A percentile compares a stretch with the other conserved stretches of the same genome.
Evolutionary conservation across 2,329 filamentous ascomycete genomes (phyloP).

Genomic region (Cucurbitaria berberidis): DNA sequence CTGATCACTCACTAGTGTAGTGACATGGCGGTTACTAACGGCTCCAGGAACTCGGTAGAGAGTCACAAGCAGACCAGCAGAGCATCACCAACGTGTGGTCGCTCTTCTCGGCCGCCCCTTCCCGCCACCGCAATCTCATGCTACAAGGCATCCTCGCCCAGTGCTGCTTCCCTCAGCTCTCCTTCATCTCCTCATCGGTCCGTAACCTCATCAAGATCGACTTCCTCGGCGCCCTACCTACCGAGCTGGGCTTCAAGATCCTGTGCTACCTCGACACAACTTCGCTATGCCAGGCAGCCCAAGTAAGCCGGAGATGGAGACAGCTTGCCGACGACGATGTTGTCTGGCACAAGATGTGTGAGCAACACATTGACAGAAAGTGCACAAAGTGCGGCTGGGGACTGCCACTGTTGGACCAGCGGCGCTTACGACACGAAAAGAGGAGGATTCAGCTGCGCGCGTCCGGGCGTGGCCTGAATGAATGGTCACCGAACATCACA

Average conservation of each 20-base stretch:
- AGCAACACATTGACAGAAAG: constrained; percentile 93
- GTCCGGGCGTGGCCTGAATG: constrained; percentile 62
- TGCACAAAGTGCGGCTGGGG: constrained; percentile 97
- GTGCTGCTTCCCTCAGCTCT: constrained; percentile 97
- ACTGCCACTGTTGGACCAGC: constrained; percentile 84
- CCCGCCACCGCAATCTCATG: constrained; percentile 95
- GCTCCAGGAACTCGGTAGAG: constrained; percentile 75
- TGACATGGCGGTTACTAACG: constrained; percentile 29
- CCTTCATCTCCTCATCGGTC: constrained; percentile 87
- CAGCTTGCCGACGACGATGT: constrained; percentile 94
- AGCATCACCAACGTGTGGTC: constrained; percentile 98
- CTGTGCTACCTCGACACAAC: constrained; percentile 91
- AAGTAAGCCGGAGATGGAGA: constrained; percentile 89
- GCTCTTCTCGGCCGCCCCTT: constrained; percentile 91
- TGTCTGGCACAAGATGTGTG: constrained; percentile 98
- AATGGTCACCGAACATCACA: constrained; percentile 60
- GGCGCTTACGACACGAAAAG: constrained; percentile 84
- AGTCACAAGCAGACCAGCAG: constrained; percentile 86
- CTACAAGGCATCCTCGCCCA: constrained; percentile 94
- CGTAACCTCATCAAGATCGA: constrained; percentile 97
- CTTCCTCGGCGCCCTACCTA: constrained; percentile 85
- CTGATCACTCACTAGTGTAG: not conserved
- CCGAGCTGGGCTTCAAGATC: constrained; percentile 92
- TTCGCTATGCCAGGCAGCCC: constrained; percentile 92
- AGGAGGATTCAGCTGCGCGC: constrained; percentile 78